These are phyloP conservation scores for Boletus semigastroideus DNA, from an alignment of 1,284 basidiomycete species.

Conservation along the genomic window DNA sequence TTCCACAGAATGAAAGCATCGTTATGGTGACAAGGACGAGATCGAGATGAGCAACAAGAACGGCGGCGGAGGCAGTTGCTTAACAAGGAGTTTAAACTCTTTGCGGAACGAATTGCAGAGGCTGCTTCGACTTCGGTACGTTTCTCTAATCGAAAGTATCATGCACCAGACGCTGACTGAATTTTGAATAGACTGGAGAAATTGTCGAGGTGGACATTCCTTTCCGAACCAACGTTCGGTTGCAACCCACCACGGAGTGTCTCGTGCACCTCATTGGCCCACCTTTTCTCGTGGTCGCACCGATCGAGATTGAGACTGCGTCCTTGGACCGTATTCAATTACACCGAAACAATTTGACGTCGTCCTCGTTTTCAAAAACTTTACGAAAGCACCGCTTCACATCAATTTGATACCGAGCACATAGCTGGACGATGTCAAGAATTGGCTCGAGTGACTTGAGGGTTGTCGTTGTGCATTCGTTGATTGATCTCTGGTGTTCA, in stretches of 20 bases:
- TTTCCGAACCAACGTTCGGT: conserved; percentile 91
- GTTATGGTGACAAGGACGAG: conserved; percentile 98
- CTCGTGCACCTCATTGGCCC: conserved; percentile 94
- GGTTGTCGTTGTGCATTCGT: not conserved
- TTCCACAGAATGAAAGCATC: conserved; percentile 94
- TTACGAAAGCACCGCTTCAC: conserved; percentile 87
- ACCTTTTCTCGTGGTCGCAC: conserved; percentile 94
- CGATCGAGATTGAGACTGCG: conserved; percentile 94
- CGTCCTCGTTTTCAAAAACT: conserved; percentile 96
- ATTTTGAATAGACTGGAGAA: conserved; percentile 61
- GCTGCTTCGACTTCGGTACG: conserved; percentile 73
- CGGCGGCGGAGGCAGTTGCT: conserved; percentile 84
- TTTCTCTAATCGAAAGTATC: conserved; percentile 8
- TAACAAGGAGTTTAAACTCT: conserved; percentile 95
- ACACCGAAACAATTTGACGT: conserved; percentile 97
- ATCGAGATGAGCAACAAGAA: conserved; percentile 99
- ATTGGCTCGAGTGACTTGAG: conserved; percentile 87
- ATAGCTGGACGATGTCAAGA: conserved; percentile 93
- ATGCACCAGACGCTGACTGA: conserved; percentile 6
- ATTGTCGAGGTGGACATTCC: conserved; percentile 94
- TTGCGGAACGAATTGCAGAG: conserved; percentile 93
- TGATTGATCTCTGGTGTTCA: conserved; percentile 34
- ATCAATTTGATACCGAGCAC: conserved; percentile 92
- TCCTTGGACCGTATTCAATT: conserved; percentile 98
- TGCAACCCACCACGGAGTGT: conserved; percentile 97